These are phyloP conservation scores for Chaetoceros tenuissimus DNA, from an alignment of 108 stramenopile species.

Conservation along the genomic window DNA sequence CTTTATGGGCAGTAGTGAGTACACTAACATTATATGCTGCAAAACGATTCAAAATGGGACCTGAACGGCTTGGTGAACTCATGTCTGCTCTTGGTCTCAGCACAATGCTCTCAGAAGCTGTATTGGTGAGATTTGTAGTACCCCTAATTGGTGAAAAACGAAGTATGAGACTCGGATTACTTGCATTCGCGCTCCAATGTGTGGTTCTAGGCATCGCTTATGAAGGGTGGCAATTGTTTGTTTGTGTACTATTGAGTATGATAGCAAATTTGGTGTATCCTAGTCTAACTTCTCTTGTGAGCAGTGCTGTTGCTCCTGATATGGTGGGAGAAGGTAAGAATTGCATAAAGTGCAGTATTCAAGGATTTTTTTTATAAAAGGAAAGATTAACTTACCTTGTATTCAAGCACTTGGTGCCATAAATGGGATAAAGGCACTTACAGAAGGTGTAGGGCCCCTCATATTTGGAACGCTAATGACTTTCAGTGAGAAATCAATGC, in stretches of 20 bases:
- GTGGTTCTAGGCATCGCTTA: constrained; percentile 74
- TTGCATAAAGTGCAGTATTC: too few relatives aligned
- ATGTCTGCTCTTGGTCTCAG: constrained; percentile 86
- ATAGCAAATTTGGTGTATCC: constrained; percentile 93
- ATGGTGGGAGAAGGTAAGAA: constrained; percentile 87
- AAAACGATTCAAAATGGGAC: constrained; percentile 67
- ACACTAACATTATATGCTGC: constrained; percentile 83
- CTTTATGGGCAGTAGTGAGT: constrained; percentile 88
- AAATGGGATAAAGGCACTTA: constrained; percentile 93
- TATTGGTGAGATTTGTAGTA: constrained; percentile 79
- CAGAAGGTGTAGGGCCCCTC: constrained; percentile 84
- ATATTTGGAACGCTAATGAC: constrained; percentile 76
- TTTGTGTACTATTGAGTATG: constrained; percentile 71
- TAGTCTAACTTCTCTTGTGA: constrained; percentile 76
- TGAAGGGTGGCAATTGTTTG: constrained; percentile 72
- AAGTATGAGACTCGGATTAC: constrained; percentile 76
- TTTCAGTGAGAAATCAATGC: constrained; percentile 45
- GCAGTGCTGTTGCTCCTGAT: constrained; percentile 62
- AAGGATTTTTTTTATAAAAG: too few relatives aligned
- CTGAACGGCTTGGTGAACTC: constrained; percentile 81
- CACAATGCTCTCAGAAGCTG: constrained; percentile 91
- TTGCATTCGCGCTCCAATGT: constrained; percentile 85
- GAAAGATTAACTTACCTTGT: too few relatives aligned
- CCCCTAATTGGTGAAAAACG: constrained; percentile 75
- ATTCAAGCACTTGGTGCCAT: constrained; percentile 91